These are phyloP conservation scores for Nephromyces sp. DNA, from an alignment of 169 alveolate genomes.

Conservation along the genomic window DNA sequence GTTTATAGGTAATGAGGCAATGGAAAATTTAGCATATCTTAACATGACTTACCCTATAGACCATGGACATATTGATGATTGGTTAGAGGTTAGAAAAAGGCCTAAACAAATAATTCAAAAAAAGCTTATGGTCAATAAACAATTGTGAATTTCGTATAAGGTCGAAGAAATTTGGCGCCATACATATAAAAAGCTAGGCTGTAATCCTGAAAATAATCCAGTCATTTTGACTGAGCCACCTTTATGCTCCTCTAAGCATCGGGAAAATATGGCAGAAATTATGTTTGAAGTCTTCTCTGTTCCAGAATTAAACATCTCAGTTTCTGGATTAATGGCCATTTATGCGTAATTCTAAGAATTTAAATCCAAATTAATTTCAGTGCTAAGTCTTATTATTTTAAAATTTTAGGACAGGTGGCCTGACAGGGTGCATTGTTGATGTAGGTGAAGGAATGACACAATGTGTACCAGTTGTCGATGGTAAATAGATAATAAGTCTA, in stretches of 20 bases:
- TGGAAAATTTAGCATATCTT: slow-evolving; percentile 39
- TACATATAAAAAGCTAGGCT: slow-evolving; percentile 32
- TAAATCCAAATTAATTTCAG: neutral
- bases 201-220: slow-evolving; percentile 38
- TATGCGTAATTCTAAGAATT: slow-evolving; percentile 20
- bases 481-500: slow-evolving; percentile 39
- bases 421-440: slow-evolving; percentile 60
- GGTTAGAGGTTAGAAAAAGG: slow-evolving; percentile 31
- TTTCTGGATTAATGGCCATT: slow-evolving; percentile 55
- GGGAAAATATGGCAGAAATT: slow-evolving; percentile 47
- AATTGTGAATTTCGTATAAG: neutral
- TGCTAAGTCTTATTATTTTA: neutral
- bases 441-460: slow-evolving; percentile 64
- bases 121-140: no score
- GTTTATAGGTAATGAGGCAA: slow-evolving; percentile 51
- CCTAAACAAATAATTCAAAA: no score
- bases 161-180: slow-evolving; percentile 42
- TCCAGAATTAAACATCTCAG: slow-evolving; percentile 50
- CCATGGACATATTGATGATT: slow-evolving; percentile 56
- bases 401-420: slow-evolving; percentile 50
- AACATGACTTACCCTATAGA: slow-evolving; percentile 48
- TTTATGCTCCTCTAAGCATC: slow-evolving; percentile 34
- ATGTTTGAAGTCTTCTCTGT: slow-evolving; percentile 49
- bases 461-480: slow-evolving; percentile 63
- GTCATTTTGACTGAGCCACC: slow-evolving; percentile 55